Evolutionary conservation across 78 protist genomes (phyloP).

Genomic region (Goniomonas avonlea): DNA sequence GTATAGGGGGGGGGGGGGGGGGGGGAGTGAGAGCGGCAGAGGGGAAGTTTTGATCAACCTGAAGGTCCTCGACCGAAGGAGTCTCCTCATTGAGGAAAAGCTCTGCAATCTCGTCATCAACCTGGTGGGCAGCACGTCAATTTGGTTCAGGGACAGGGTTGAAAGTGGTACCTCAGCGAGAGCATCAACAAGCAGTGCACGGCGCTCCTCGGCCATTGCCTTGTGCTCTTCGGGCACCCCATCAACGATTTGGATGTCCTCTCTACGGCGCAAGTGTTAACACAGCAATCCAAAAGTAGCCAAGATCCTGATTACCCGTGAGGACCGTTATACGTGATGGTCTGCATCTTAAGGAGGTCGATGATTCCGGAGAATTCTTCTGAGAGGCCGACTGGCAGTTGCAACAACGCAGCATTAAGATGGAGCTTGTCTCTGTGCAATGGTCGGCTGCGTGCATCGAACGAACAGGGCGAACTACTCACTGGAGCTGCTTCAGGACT

Average conservation of each 20-base stretch:
- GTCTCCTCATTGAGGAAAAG: slow-evolving; percentile 25
- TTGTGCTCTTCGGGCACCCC: slow-evolving; percentile 47
- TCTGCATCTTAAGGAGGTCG: slow-evolving; percentile 60
- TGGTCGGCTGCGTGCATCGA: no score
- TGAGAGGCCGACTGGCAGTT: slow-evolving; percentile 57
- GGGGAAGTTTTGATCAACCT: no score
- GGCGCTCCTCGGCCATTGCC: slow-evolving; percentile 1
- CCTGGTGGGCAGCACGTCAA: slow-evolving; percentile 2
- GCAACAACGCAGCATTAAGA: slow-evolving; percentile 73
- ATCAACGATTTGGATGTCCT: no score
- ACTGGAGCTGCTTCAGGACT: background rate
- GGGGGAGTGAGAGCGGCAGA: slow-evolving; percentile 7
- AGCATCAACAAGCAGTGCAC: background rate
- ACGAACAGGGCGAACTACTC: no score
- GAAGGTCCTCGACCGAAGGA: background rate
- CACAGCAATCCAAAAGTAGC: no score
- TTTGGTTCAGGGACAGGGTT: no score
- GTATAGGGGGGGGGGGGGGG: background rate
- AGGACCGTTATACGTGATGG: no score
- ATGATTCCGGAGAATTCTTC: slow-evolving; percentile 60
- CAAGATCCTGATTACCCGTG: no score
- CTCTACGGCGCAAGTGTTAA: no score
- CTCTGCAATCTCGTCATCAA: slow-evolving; percentile 65
- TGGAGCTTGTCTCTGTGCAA: slow-evolving; percentile 50
- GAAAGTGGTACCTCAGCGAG: background rate